A percentile compares a stretch with the other conserved stretches of the same genome.
Evolutionary conservation across 176 grass and related monocot species (phyloP).

Genomic region (Pontederia crassipes): DNA sequence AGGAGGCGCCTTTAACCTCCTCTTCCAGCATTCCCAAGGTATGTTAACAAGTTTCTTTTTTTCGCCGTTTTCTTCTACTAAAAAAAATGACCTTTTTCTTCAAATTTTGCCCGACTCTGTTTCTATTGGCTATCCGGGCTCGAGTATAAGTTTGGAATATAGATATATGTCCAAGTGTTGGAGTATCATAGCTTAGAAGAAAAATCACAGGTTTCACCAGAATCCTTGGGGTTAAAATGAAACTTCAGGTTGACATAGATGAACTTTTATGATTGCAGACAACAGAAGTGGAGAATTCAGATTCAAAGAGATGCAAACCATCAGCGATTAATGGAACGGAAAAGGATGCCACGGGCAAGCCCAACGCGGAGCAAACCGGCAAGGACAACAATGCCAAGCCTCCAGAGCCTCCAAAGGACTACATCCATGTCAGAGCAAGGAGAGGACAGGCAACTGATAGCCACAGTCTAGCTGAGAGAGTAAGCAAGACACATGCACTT

Average conservation of each 20-base stretch:
- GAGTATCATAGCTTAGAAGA: too few species aligned
- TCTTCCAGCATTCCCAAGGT: neutral
- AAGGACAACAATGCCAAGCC: slow-evolving; percentile 1
- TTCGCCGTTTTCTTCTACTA: neutral
- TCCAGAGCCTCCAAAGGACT: slow-evolving; percentile 35
- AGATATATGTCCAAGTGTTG: too few species aligned
- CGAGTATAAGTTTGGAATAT: too few species aligned
- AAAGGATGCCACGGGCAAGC: neutral
- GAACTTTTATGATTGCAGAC: slow-evolving; percentile 15
- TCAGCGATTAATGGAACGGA: neutral
- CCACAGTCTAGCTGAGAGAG: slow-evolving; percentile 68
- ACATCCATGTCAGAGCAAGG: slow-evolving; percentile 62
- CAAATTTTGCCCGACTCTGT: neutral
- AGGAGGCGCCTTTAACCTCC: slow-evolving; percentile 15
- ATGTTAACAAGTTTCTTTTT: neutral
- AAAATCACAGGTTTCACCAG: too few species aligned
- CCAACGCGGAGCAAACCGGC: neutral
- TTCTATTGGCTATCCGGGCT: neutral
- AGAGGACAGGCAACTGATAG: slow-evolving; percentile 65
- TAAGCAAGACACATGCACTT: slow-evolving; percentile 2
- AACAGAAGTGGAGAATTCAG: slow-evolving; percentile 7
- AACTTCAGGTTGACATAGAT: neutral
- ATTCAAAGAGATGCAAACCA: slow-evolving; percentile 33
- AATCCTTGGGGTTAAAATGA: neutral
- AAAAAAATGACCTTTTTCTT: neutral